Evolutionary conservation across 2,329 filamentous ascomycete species (phyloP).

Genomic region (Chaetomiaceae sp.): DNA sequence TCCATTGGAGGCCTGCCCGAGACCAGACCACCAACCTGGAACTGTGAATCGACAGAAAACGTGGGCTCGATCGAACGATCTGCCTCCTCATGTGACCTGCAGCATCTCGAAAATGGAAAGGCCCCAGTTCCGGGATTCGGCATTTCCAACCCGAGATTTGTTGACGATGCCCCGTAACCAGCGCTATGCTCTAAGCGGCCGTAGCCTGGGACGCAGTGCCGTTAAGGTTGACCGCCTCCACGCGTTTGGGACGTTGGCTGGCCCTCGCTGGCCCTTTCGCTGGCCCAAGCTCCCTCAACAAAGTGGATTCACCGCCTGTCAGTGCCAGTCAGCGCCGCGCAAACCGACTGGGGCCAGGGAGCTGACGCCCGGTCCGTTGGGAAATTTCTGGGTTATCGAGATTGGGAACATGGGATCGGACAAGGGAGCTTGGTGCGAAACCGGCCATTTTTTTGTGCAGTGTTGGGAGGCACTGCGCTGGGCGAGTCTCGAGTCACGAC

Average conservation of each 20-base stretch:
- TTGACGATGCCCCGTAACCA: slow-evolving; percentile 16
- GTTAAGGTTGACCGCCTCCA: slow-evolving; percentile 23
- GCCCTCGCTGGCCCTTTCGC: no score
- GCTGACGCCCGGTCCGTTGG: slow-evolving; percentile 14
- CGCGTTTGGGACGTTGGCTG: slow-evolving; percentile 8
- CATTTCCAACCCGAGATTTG: slow-evolving; percentile 16
- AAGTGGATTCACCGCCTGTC: slow-evolving; percentile 19
- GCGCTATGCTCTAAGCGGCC: slow-evolving; percentile 17
- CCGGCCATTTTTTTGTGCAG: no score
- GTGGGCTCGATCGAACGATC: not conserved
- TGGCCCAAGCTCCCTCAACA: slow-evolving; percentile 28
- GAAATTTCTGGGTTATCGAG: slow-evolving; percentile 7
- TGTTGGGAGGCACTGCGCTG: no score
- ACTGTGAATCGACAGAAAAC: not conserved
- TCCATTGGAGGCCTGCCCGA: not conserved
- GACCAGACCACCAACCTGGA: no score
- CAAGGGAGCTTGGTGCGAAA: not conserved
- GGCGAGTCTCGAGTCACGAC: not conserved
- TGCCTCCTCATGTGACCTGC: not conserved
- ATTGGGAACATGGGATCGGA: not conserved
- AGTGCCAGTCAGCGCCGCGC: slow-evolving; percentile 12
- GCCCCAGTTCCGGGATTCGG: not conserved
- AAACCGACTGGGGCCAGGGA: slow-evolving; percentile 9
- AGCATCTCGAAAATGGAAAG: not conserved
- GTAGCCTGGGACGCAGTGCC: not conserved